Evolutionary conservation across 2,329 filamentous ascomycete genomes (phyloP).

Genomic region (Exophiala mesophila): DNA sequence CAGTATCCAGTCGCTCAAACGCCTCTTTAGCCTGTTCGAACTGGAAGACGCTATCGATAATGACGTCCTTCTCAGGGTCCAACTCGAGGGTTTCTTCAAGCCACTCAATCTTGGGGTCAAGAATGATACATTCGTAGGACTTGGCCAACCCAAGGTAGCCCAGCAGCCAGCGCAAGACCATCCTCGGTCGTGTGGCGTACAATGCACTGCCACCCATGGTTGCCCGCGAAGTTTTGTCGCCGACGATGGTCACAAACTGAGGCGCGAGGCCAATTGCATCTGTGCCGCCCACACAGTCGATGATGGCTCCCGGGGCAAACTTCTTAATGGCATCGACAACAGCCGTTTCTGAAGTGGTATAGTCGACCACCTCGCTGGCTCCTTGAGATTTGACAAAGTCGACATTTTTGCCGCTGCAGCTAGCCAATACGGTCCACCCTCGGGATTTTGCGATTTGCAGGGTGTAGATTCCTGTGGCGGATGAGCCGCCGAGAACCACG

Average conservation of each 20-base stretch:
- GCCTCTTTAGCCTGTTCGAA: constrained; percentile 55
- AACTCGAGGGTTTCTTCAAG: constrained; percentile 48
- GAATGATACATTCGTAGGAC: constrained; percentile 33
- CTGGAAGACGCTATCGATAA: constrained; percentile 52
- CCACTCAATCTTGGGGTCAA: constrained; percentile 41
- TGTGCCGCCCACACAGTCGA: constrained; percentile 55
- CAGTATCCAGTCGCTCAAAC: constrained; percentile 54
- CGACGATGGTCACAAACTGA: constrained; percentile 47
- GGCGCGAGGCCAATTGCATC: constrained; percentile 50
- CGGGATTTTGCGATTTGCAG: constrained; percentile 60
- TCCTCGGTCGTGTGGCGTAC: constrained; percentile 19
- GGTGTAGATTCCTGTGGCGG: constrained; percentile 55
- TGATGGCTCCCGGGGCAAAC: constrained; percentile 44
- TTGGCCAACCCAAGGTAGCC: constrained; percentile 47
- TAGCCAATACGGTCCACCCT: constrained; percentile 54
- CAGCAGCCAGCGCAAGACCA: constrained; percentile 39
- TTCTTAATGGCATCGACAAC: constrained; percentile 44
- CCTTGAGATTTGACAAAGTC: constrained; percentile 54
- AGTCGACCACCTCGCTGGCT: constrained; percentile 60
- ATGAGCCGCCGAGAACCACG: constrained; percentile 61
- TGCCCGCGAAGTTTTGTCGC: constrained; percentile 50
- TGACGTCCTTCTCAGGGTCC: constrained; percentile 55
- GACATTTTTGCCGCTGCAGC: constrained; percentile 55
- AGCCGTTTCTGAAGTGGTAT: constrained; percentile 42
- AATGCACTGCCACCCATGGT: constrained; percentile 36